These are phyloP conservation scores for Alternaria arbusti DNA, from an alignment of 2,329 filamentous ascomycete species.

Conservation along the genomic window DNA sequence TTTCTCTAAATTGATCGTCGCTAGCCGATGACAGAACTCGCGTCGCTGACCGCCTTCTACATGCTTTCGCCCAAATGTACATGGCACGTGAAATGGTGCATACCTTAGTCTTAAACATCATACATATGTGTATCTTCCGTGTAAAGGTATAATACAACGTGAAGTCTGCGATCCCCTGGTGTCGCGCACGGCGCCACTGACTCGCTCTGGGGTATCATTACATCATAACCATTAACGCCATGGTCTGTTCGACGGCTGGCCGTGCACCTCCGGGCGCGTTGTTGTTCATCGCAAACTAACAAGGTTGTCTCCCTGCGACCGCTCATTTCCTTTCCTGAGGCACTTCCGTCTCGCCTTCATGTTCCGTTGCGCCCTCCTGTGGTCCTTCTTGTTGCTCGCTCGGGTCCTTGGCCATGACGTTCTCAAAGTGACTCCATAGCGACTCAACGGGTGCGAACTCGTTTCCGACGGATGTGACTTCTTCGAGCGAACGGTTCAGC, in stretches of 20 bases:
- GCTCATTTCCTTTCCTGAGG: constrained; percentile 28
- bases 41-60: background rate
- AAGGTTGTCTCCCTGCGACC: background rate
- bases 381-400: constrained; percentile 40
- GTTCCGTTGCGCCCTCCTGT: constrained; percentile 32
- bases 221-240: constrained; percentile 6
- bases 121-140: background rate
- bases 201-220: constrained; percentile 17
- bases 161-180: background rate
- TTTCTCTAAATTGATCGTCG: background rate
- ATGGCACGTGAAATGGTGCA: background rate
- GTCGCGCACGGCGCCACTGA: background rate
- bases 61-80: background rate
- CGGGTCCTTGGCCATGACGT: constrained; percentile 84
- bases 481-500: constrained; percentile 88
- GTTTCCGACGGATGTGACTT: constrained; percentile 91
- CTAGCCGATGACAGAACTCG: background rate
- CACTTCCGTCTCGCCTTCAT: constrained; percentile 27
- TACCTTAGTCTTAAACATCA: background rate
- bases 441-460: constrained; percentile 98
- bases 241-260: background rate
- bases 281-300: background rate
- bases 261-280: constrained; percentile 1
- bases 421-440: constrained; percentile 96
- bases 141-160: background rate